A percentile compares a stretch with the other conserved stretches of the same genome.
These are phyloP conservation scores for Stachybotrys chlorohalonatus DNA, from an alignment of 2,329 filamentous ascomycete species.

Conservation along the genomic window DNA sequence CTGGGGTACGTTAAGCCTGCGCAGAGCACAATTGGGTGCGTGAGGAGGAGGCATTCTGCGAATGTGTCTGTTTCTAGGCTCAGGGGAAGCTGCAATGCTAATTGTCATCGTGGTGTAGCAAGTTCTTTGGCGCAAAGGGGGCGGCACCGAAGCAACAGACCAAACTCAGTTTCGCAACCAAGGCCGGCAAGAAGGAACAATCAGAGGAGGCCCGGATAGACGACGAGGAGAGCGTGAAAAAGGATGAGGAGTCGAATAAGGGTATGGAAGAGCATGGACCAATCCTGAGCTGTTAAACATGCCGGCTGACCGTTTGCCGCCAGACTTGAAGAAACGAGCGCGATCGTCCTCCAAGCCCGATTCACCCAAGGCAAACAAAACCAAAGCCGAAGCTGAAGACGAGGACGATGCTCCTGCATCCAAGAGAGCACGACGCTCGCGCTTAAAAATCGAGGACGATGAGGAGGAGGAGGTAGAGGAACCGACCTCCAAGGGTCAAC, in stretches of 20 bases:
- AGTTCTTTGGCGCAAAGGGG: conserved; percentile 66
- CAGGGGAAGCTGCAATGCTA: conserved; percentile 1
- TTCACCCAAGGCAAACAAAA: conserved; percentile 8
- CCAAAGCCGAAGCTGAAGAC: conserved; percentile 30
- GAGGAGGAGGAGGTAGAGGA: conserved; percentile 35
- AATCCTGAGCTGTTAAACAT: neutral
- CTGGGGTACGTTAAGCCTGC: conserved; percentile 76
- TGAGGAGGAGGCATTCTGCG: conserved; percentile 11
- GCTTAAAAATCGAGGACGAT: conserved; percentile 41
- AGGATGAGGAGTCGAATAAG: conserved; percentile 27
- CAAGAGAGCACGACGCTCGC: conserved; percentile 45
- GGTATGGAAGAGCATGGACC: conserved; percentile 15
- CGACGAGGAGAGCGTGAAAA: conserved; percentile 20
- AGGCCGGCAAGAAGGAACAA: conserved; percentile 29
- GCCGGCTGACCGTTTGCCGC: neutral
- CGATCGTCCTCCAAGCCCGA: conserved; percentile 13
- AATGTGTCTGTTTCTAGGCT: neutral
- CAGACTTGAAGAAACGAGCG: conserved; percentile 38
- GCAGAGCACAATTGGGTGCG: conserved; percentile 67
- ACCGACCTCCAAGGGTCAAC: conserved; percentile 13
- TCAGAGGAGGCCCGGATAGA: conserved; percentile 17
- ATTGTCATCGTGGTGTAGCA: conserved; percentile 40
- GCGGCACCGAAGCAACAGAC: conserved; percentile 60
- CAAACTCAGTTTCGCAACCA: conserved; percentile 66
- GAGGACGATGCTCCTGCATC: conserved; percentile 51